Conservation (phyloP, 225 moss, liverwort and hornwort species). For the Rhytidiadelphus loreus region DNA sequence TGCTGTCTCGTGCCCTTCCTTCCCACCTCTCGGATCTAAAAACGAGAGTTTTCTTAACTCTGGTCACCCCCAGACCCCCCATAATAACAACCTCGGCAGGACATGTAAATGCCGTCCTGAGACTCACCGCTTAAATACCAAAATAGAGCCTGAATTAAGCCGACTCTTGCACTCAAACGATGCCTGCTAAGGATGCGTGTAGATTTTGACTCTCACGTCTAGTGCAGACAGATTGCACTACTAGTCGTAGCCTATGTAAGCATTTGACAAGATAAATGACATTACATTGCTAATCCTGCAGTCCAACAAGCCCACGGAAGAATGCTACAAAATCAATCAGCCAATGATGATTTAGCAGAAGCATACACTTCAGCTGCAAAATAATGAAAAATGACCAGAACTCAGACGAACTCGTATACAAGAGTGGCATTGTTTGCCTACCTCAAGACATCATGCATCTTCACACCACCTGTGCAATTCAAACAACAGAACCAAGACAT, state of each 20-base stretch:
- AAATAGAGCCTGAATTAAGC: not conserved
- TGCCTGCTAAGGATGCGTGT: slow-evolving; percentile 13
- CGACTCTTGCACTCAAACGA: slow-evolving; percentile 20
- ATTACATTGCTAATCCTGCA: slow-evolving; percentile 32
- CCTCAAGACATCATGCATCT: slow-evolving; percentile 48
- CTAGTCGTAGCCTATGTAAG: slow-evolving; percentile 20
- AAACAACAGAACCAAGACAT: slow-evolving; percentile 37
- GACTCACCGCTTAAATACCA: slow-evolving; percentile 20
- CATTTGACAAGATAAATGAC: slow-evolving; percentile 22
- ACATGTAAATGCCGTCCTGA: slow-evolving; percentile 6
- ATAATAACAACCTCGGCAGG: slow-evolving; percentile 9
- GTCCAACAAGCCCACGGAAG: slow-evolving; percentile 26
- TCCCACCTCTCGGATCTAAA: slow-evolving; percentile 48
- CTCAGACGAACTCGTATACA: not conserved
- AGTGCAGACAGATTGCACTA: slow-evolving; percentile 26
- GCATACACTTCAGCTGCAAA: not conserved
- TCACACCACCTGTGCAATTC: slow-evolving; percentile 57
- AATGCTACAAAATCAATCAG: slow-evolving; percentile 30
- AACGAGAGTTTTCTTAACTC: not conserved
- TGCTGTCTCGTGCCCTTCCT: slow-evolving; percentile 50
- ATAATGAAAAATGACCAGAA: not conserved
- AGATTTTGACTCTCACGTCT: slow-evolving; percentile 16
- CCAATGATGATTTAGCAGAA: not conserved
- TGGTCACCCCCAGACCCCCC: slow-evolving; percentile 1
- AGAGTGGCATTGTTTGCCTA: slow-evolving; percentile 53